Percentiles rank a stretch among this genome's conserved stretches.
phyloP scores from a whole-genome alignment of 192 early-diverging fungal species.

The Entomortierella parvispora region DNA sequence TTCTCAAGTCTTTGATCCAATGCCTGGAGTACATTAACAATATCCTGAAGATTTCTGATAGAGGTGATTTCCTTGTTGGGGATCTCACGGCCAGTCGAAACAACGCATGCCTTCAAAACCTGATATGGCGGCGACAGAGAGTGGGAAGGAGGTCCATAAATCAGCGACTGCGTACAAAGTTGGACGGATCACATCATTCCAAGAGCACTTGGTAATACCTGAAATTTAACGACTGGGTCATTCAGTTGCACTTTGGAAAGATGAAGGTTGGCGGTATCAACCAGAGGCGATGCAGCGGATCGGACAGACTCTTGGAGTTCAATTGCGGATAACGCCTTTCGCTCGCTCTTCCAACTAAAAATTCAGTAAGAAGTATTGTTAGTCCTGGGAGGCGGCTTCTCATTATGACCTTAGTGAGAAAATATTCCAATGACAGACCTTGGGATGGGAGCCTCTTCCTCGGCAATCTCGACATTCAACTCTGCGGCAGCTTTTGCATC shows the following conservation, averaged over 20 bases:
- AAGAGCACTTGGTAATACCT: neutral
- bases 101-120: constrained; percentile 43
- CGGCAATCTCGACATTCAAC: constrained; percentile 41
- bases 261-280: constrained; percentile 11
- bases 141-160: neutral
- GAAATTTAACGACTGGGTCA: constrained; percentile 34
- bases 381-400: neutral
- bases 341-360: constrained; percentile 47
- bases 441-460: constrained; percentile 22
- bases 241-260: constrained; percentile 23
- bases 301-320: constrained; percentile 35
- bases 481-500: constrained; percentile 16
- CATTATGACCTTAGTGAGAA: no score
- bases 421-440: constrained; percentile 8
- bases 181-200: neutral
- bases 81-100: constrained; percentile 41
- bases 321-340: constrained; percentile 18
- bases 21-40: constrained; percentile 12
- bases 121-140: neutral
- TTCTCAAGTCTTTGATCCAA: constrained; percentile 8
- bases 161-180: neutral
- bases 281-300: constrained; percentile 33
- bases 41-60: constrained; percentile 37
- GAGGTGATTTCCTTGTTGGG: constrained; percentile 42
- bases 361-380: neutral